A percentile compares a stretch with the other conserved stretches of the same genome.
Conservation (phyloP, 2,329 filamentous ascomycete genomes). For the Pseudogymnoascus sp. region DNA sequence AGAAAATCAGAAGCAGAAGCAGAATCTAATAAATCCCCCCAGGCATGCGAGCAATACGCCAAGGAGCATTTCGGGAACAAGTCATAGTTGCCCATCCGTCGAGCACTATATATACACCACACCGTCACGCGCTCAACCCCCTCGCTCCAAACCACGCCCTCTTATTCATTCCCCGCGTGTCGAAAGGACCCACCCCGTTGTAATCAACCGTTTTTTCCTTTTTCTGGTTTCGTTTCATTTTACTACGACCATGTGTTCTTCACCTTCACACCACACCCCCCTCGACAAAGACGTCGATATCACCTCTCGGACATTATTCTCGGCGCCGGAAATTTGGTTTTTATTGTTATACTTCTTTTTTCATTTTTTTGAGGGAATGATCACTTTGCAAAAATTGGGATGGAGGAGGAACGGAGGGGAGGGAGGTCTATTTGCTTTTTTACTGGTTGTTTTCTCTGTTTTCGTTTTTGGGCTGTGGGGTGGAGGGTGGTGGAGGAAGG, state of each 20-base stretch:
- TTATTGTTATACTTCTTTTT: not conserved
- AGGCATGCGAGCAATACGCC: slow-evolving; percentile 87
- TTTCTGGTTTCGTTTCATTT: not conserved
- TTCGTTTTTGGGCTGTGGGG: not conserved
- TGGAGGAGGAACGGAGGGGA: not conserved
- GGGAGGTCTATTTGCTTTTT: not conserved
- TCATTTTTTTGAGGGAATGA: not conserved
- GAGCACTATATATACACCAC: not conserved
- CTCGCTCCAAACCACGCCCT: not conserved
- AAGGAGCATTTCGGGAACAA: slow-evolving; percentile 70
- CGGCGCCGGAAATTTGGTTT: not conserved
- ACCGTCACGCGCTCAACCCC: not conserved
- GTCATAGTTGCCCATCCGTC: not conserved
- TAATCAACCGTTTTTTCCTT: not conserved
- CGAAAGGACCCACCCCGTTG: not conserved
- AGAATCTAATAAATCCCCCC: slow-evolving; percentile 20
- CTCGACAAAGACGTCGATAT: not conserved
- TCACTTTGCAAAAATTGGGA: not conserved
- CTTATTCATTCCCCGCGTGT: not conserved
- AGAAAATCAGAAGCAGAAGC: too few species aligned
- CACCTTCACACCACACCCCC: not conserved
- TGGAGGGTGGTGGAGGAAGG: not conserved
- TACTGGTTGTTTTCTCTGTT: not conserved
- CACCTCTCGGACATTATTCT: not conserved
- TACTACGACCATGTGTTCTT: too few species aligned